A percentile compares a stretch with the other conserved stretches of the same genome.
Conservation (phyloP, 768 basidiomycete species). For the Serendipita sp. region DNA sequence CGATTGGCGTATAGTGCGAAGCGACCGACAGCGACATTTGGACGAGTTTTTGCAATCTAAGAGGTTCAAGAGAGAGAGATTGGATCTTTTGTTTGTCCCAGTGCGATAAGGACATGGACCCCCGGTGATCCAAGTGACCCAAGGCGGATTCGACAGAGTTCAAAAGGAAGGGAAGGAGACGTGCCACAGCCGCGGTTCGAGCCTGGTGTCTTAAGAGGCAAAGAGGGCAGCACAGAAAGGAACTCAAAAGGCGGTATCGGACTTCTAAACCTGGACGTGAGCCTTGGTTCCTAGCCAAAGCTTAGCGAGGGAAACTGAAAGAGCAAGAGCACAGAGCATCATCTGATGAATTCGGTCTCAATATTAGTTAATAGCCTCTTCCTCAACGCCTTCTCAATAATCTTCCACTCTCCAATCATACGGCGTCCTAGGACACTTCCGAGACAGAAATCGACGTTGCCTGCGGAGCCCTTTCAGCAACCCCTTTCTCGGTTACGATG, state of each 20-base stretch:
- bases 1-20: not conserved
- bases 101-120: not conserved
- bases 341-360: too few relatives aligned
- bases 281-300: not conserved
- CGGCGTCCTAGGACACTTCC: not conserved
- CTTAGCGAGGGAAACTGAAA: too few relatives aligned
- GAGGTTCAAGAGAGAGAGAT: not conserved
- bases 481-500: conserved; percentile 90
- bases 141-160: not conserved
- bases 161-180: not conserved
- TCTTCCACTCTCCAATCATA: not conserved
- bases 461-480: conserved; percentile 18
- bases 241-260: not conserved
- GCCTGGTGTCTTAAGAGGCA: not conserved
- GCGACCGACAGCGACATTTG: not conserved
- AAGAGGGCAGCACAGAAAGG: not conserved
- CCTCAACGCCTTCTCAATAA: not conserved
- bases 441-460: not conserved
- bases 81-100: not conserved
- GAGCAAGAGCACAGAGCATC: too few relatives aligned
- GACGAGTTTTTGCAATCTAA: not conserved
- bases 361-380: not conserved
- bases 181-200: not conserved
- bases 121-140: not conserved
- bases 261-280: not conserved